A percentile compares a stretch with the other conserved stretches of the same genome.
Evolutionary conservation across 2,329 filamentous ascomycete genomes (phyloP).

Genomic region (Trichoderma breve): DNA sequence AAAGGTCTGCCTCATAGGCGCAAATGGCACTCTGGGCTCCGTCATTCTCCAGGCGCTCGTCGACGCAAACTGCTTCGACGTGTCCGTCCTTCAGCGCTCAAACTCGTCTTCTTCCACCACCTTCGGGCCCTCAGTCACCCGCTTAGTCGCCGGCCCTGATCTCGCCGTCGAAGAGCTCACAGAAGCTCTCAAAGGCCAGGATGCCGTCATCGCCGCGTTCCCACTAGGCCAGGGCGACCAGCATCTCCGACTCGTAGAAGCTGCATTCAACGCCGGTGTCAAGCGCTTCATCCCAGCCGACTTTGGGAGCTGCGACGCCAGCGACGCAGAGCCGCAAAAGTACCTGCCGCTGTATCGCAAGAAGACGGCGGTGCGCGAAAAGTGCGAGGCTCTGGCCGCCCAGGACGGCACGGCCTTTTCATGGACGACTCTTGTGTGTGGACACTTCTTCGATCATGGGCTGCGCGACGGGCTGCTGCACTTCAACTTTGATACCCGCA

Average conservation of each 20-base stretch:
- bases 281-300: constrained; percentile 62
- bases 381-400: constrained; percentile 32
- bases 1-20: constrained; percentile 37
- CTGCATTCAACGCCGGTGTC: constrained; percentile 58
- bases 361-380: constrained; percentile 34
- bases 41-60: constrained; percentile 39
- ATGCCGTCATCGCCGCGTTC: constrained; percentile 51
- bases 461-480: constrained; percentile 36
- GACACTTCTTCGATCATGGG: constrained; percentile 50
- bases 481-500: constrained; percentile 45
- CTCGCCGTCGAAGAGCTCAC: constrained; percentile 40
- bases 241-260: constrained; percentile 52
- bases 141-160: constrained; percentile 31
- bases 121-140: constrained; percentile 15
- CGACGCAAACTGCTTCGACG: constrained; percentile 41
- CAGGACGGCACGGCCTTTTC: constrained; percentile 36
- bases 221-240: constrained; percentile 44
- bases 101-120: constrained; percentile 30
- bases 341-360: constrained; percentile 36
- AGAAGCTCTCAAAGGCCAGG: constrained; percentile 51
- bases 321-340: constrained; percentile 35
- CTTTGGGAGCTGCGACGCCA: constrained; percentile 44
- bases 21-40: constrained; percentile 41
- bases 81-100: constrained; percentile 56
- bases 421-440: constrained; percentile 49